Conservation (phyloP, 2,329 filamentous ascomycete species). For the Rhytidhysteron rufulum region DNA sequence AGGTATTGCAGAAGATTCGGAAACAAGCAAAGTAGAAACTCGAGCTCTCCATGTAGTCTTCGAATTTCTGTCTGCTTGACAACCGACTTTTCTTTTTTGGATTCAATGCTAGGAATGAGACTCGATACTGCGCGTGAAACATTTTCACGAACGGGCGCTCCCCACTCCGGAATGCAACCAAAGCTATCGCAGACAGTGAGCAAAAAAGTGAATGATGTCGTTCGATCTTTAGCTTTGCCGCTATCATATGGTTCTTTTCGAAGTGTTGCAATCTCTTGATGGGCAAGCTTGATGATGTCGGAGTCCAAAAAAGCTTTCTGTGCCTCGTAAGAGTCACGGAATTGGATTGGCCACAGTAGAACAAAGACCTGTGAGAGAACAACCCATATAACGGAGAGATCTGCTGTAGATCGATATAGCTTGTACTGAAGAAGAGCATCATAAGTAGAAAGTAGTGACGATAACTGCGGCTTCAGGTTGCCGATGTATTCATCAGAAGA, state of each 20-base stretch:
- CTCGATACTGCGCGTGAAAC: conserved; percentile 20
- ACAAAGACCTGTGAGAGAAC: conserved; percentile 22
- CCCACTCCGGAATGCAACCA: conserved; percentile 17
- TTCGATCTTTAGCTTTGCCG: conserved; percentile 15
- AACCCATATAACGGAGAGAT: conserved; percentile 22
- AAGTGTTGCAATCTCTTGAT: conserved; percentile 15
- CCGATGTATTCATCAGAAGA: conserved; percentile 20
- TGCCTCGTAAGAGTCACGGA: conserved; percentile 21
- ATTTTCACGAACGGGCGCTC: conserved; percentile 15
- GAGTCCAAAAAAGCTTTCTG: conserved; percentile 22
- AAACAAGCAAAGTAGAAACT: neutral
- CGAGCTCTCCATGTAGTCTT: neutral
- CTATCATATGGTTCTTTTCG: conserved; percentile 8
- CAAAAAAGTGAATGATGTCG: conserved; percentile 24
- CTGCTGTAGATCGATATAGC: conserved; percentile 12
- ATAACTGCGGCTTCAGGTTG: conserved; percentile 17
- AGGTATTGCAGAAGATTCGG: conserved; percentile 1
- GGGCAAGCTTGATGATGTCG: conserved; percentile 20
- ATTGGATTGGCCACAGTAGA: conserved; percentile 26
- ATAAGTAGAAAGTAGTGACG: conserved; percentile 19
- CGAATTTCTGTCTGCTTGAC: neutral
- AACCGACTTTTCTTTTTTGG: neutral
- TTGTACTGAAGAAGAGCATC: conserved; percentile 18
- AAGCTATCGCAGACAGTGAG: conserved; percentile 23
- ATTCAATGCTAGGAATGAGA: conserved; percentile 9